Evolutionary conservation across 345 rosid species (phyloP).

Genomic region (Citrus inodora): DNA sequence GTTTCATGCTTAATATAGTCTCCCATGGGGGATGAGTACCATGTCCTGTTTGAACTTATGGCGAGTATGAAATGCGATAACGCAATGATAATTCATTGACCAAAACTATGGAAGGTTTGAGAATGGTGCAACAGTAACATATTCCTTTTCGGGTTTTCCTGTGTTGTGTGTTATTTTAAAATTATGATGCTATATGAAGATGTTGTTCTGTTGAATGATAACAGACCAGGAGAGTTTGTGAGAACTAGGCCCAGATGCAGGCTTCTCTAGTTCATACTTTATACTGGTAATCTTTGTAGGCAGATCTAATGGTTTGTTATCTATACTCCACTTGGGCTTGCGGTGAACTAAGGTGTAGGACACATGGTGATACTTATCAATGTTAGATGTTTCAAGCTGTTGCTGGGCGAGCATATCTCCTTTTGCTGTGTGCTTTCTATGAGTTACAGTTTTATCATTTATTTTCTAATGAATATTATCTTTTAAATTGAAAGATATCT

Average conservation of each 20-base stretch:
- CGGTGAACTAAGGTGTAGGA: background rate
- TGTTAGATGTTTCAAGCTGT: background rate
- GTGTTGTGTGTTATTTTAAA: background rate
- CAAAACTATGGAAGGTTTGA: background rate
- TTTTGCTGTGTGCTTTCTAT: background rate
- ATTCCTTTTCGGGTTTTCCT: background rate
- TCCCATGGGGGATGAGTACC: background rate
- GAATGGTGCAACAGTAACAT: background rate
- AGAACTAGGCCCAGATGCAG: background rate
- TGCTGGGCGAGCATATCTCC: background rate
- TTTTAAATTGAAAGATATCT: background rate
- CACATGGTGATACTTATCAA: background rate
- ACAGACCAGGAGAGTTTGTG: background rate
- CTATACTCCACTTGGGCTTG: background rate
- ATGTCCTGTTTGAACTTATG: background rate
- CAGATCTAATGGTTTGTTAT: background rate
- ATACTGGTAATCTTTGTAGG: background rate
- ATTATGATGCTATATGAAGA: background rate
- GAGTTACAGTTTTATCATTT: background rate
- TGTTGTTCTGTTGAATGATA: background rate
- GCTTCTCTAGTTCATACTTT: background rate
- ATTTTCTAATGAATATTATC: background rate
- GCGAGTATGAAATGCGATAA: background rate
- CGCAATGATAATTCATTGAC: background rate
- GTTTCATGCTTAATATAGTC: background rate